Percentiles rank a stretch among this genome's conserved stretches.
Conservation (phyloP, 2,329 filamentous ascomycete species). For the Didymella segeticola region DNA sequence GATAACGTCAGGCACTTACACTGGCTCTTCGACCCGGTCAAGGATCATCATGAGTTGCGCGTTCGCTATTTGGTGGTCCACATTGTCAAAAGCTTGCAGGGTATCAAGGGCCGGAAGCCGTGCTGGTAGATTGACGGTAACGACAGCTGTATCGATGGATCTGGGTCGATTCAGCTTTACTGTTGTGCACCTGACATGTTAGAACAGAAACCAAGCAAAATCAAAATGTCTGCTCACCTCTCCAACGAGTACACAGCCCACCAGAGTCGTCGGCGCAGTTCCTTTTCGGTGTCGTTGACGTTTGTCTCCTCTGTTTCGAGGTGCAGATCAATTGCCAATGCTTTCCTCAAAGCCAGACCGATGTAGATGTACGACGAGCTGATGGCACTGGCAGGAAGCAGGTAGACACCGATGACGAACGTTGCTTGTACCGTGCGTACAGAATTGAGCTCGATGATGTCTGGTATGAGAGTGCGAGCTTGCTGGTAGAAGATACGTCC, state of each 20-base stretch:
- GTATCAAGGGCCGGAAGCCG: not conserved
- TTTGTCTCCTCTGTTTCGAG: not conserved
- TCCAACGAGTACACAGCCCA: constrained; percentile 9
- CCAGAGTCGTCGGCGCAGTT: constrained; percentile 7
- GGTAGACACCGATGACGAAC: constrained; percentile 7
- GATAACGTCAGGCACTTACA: not conserved
- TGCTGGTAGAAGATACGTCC: constrained; percentile 8
- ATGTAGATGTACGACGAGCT: constrained; percentile 11
- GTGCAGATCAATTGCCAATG: constrained; percentile 4
- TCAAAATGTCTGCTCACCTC: not conserved
- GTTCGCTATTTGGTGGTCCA: constrained; percentile 7
- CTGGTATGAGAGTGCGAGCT: constrained; percentile 2
- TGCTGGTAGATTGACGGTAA: not conserved
- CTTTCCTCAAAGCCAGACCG: constrained; percentile 9
- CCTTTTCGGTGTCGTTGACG: not conserved
- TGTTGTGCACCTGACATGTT: constrained; percentile 6
- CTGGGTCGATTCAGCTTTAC: constrained; percentile 6
- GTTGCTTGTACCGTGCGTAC: constrained; percentile 8
- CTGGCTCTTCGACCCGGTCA: constrained; percentile 1
- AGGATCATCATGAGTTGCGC: constrained; percentile 11
- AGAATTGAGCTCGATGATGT: constrained; percentile 9
- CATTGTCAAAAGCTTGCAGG: constrained; percentile 6
- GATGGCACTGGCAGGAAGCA: constrained; percentile 7
- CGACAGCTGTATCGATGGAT: not conserved
- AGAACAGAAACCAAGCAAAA: too few species aligned